phyloP scores from a whole-genome alignment of 2,329 filamentous ascomycete genomes.

The Aspergillus eucalypticola region DNA sequence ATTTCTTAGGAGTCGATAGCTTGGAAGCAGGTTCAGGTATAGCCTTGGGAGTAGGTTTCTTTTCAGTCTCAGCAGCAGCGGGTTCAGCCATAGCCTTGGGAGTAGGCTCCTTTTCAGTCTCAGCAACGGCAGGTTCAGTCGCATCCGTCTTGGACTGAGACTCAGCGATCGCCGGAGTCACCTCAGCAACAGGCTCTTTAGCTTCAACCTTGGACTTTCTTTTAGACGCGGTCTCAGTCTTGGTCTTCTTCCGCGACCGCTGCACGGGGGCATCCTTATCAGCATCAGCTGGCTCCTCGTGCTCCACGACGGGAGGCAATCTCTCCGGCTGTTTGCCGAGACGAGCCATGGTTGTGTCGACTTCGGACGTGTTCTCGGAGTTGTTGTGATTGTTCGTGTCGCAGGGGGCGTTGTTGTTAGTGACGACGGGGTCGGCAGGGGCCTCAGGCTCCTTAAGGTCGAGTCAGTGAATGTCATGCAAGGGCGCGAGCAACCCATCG shows the following conservation, averaged over 20 bases:
- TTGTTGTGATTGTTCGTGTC: constrained; percentile 1
- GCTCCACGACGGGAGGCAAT: constrained; percentile 50
- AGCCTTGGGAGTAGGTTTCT: not conserved
- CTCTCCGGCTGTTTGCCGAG: constrained; percentile 19
- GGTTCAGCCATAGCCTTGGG: not conserved
- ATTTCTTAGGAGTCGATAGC: not conserved
- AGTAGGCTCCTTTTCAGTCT: not conserved
- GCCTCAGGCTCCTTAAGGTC: constrained; percentile 23
- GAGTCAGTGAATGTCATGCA: not conserved
- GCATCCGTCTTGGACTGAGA: constrained; percentile 7
- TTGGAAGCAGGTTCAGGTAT: not conserved
- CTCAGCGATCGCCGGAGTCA: not conserved
- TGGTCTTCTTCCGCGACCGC: not conserved
- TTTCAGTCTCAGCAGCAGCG: not conserved
- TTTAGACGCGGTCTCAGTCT: not conserved
- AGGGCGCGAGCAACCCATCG: not conserved
- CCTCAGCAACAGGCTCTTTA: not conserved
- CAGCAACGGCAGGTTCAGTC: not conserved
- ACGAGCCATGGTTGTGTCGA: constrained; percentile 4
- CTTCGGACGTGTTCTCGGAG: constrained; percentile 9
- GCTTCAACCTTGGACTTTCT: not conserved
- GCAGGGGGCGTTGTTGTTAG: not conserved
- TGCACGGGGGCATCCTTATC: constrained; percentile 15
- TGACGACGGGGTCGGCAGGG: constrained; percentile 19
- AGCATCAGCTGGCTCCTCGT: constrained; percentile 45